A percentile compares a stretch with the other conserved stretches of the same genome.
phyloP scores from a whole-genome alignment of 2,329 filamentous ascomycete genomes.

The Xylaria sp. region DNA sequence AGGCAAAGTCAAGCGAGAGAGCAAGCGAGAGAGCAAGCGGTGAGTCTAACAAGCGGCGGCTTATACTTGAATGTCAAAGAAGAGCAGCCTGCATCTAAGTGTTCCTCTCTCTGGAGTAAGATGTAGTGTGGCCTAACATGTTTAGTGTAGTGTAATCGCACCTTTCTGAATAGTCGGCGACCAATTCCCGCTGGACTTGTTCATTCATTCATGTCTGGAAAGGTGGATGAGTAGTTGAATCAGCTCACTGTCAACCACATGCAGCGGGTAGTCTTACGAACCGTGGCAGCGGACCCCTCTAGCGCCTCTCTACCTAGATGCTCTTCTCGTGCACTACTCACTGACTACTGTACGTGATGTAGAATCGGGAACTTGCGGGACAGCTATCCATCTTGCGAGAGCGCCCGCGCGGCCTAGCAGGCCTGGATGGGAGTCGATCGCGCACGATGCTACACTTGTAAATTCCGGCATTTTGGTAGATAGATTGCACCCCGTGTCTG shows the following conservation, averaged over 20 bases:
- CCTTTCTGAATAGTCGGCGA: not conserved
- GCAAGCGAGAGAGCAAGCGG: constrained; percentile 7
- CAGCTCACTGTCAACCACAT: constrained; percentile 13
- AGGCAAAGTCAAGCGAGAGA: constrained; percentile 24
- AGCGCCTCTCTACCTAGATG: constrained; percentile 8
- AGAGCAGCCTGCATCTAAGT: not conserved
- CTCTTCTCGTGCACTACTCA: constrained; percentile 5
- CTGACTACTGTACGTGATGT: constrained; percentile 1
- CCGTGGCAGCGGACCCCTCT: constrained; percentile 16
- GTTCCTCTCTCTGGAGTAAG: not conserved
- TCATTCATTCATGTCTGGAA: not conserved
- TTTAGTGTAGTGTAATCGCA: not conserved
- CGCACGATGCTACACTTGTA: constrained; percentile 25
- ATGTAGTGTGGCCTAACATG: not conserved
- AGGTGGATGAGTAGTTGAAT: not conserved
- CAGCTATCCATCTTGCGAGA: constrained; percentile 3
- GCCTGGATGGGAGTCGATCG: constrained; percentile 30
- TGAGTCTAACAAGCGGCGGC: not conserved
- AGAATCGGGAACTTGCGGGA: constrained; percentile 18
- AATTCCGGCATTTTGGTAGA: constrained; percentile 39
- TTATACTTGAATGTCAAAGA: not conserved
- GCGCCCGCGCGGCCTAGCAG: not conserved
- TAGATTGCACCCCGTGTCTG: constrained; percentile 37
- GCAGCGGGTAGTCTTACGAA: constrained; percentile 13
- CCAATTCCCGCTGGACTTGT: not conserved